Base-by-base conservation (phyloP, 2,329 filamentous ascomycete species). In the Beauveria bassiana region DNA sequence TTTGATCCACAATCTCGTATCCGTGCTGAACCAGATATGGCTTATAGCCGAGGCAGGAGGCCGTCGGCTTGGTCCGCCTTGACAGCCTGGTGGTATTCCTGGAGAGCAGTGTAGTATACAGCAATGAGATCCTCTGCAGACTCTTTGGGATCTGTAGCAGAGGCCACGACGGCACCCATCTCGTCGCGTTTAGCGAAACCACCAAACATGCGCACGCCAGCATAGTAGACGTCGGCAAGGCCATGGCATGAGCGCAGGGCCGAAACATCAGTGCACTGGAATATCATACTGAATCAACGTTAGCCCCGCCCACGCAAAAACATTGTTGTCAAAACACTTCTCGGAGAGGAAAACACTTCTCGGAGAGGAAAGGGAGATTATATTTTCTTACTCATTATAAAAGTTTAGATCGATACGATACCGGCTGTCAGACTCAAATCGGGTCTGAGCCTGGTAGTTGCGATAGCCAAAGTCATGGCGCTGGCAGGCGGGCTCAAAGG, bases 391-490 rank as follows among this genome's bases (percentile, higher is more conserved):
- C 72, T 77, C 61, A 1, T 51, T 22, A 5, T 42, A 73, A 67
- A 82, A 81, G n/a, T 78, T 77, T 53, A 68, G 64, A 60, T 82
- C 79, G 58, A 81, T 74, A 16, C 61, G 68, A 54, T 67, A 46
- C 63, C 76, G 76, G 52, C 69, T 69, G 8, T 62, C 64, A 2
- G 69, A 67, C 28, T 70, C 73, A 66, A 81, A 81, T n/a, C 80
- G 74, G 5, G 20, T 8, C 43, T 63, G 61, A 18, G 26, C 24
- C 31, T 54, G 52, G 51, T 70, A 77, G 67, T 79, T 79, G 45
- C 71, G 68, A 65, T 75, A 75, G 14, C 76, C 76, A 60, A 79
- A 79, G 63, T 79, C 77, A 62, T 79, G 77, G 28, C 77, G 74
- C 56, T 73, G 66, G 69, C 73, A 76, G 8, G 66, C 67, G 10